phyloP scores from a whole-genome alignment of 2,329 filamentous ascomycete species.

The Aschersonia sp. region DNA sequence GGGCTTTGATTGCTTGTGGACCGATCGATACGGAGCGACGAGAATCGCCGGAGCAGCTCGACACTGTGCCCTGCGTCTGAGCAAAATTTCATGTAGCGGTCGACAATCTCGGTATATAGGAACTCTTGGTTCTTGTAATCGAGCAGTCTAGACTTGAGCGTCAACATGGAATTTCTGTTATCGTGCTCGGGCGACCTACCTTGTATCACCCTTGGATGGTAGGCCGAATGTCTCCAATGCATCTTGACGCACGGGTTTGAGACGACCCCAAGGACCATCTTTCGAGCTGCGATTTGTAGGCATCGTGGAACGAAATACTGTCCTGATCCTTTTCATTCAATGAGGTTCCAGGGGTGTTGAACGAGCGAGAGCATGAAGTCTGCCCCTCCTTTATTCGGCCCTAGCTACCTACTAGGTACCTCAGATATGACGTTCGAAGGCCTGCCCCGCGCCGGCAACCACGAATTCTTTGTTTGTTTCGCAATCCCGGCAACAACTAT shows the following conservation, averaged over 20 bases:
- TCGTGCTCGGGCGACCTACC: conserved; percentile 31
- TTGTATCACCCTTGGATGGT: conserved; percentile 80
- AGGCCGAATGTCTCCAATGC: conserved; percentile 70
- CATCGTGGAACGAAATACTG: background rate
- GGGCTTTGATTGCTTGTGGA: background rate
- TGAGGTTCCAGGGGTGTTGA: too few relatives aligned
- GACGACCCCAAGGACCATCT: conserved; percentile 46
- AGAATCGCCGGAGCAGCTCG: conserved; percentile 61
- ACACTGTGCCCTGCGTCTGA: conserved; percentile 56
- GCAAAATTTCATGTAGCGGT: conserved; percentile 83
- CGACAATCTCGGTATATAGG: conserved; percentile 77
- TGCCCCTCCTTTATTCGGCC: too few relatives aligned
- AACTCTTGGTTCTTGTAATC: conserved; percentile 66
- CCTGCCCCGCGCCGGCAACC: too few relatives aligned
- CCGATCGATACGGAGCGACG: conserved; percentile 33
- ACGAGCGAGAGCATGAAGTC: too few relatives aligned
- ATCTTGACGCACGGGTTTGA: conserved; percentile 63
- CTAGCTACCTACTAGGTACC: too few relatives aligned
- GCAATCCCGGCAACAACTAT: too few relatives aligned
- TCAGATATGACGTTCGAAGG: too few relatives aligned
- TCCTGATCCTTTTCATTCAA: background rate
- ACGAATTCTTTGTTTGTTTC: too few relatives aligned
- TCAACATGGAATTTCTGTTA: background rate
- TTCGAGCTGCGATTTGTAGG: conserved; percentile 14
- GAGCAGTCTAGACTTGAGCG: conserved; percentile 37